phyloP scores from a whole-genome alignment of 2,329 filamentous ascomycete genomes.

The Fusarium drepaniforme region DNA sequence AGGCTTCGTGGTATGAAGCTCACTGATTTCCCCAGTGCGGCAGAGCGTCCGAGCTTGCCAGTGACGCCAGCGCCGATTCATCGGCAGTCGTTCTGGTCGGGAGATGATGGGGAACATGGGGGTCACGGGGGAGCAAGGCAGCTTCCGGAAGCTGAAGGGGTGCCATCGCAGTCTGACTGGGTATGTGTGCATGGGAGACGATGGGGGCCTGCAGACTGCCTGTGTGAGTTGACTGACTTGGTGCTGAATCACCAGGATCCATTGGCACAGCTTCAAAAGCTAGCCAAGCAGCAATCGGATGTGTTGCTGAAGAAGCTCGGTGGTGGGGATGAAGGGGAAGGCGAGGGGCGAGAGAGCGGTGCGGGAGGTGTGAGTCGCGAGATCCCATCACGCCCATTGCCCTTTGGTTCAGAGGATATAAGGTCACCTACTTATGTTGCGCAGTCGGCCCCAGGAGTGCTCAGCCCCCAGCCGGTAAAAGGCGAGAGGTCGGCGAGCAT shows the following conservation, averaged over 20 bases:
- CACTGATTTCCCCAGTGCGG: constrained; percentile 87
- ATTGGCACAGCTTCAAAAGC: constrained; percentile 74
- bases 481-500: constrained; percentile 51
- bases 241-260: constrained; percentile 73
- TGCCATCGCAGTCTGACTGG: constrained; percentile 91
- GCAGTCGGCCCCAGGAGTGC: constrained; percentile 45
- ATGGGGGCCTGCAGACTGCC: constrained; percentile 65
- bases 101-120: constrained; percentile 53
- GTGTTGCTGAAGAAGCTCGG: constrained; percentile 68
- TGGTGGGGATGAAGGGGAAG: constrained; percentile 45
- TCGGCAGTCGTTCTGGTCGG: constrained; percentile 75
- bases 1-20: constrained; percentile 67
- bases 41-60: constrained; percentile 87
- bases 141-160: constrained; percentile 83
- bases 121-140: constrained; percentile 66
- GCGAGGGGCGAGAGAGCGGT: constrained; percentile 36
- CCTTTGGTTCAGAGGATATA: constrained; percentile 64
- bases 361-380: constrained; percentile 50
- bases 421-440: constrained; percentile 45
- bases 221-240: constrained; percentile 68
- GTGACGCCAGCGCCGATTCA: constrained; percentile 89
- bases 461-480: constrained; percentile 59
- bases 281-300: constrained; percentile 75
- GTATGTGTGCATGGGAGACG: constrained; percentile 78
- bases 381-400: constrained; percentile 63